Conservation (phyloP, 805 yeast species). For the Wickerhamomyces subpelliculosus region DNA sequence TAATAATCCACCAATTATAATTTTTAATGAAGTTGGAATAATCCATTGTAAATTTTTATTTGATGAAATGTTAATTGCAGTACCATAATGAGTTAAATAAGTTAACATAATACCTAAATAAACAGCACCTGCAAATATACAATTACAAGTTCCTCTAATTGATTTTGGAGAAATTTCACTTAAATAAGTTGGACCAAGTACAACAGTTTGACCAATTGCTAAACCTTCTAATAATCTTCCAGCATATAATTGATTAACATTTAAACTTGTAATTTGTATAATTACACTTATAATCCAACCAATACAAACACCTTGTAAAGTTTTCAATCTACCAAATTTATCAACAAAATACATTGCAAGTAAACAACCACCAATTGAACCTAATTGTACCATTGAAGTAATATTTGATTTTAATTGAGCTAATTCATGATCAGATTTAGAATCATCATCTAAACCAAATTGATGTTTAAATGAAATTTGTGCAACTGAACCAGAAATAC, state of each 20-base stretch:
- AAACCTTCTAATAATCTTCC: constrained; percentile 51
- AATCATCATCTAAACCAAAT: constrained; percentile 38
- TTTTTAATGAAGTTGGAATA: constrained; percentile 41
- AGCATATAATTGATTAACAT: constrained; percentile 45
- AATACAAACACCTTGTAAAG: constrained; percentile 36
- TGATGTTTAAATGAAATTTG: constrained; percentile 34
- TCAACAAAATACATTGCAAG: constrained; percentile 43
- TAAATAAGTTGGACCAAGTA: constrained; percentile 47
- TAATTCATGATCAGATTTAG: constrained; percentile 25
- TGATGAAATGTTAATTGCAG: constrained; percentile 36
- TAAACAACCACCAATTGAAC: constrained; percentile 47
- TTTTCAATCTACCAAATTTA: constrained; percentile 42
- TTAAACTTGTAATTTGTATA: constrained; percentile 39
- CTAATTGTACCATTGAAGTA: constrained; percentile 52
- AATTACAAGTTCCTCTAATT: constrained; percentile 44
- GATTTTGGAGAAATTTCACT: constrained; percentile 49
- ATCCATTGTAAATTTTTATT: constrained; percentile 41
- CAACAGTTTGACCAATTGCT: constrained; percentile 51
- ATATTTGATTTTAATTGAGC: constrained; percentile 47
- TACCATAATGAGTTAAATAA: constrained; percentile 45
- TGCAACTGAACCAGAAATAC: constrained; percentile 37
- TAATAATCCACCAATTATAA: constrained; percentile 39
- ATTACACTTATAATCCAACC: constrained; percentile 39
- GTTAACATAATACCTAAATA: constrained; percentile 46
- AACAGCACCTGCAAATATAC: constrained; percentile 52